These are phyloP conservation scores for Argentina anserina DNA, from an alignment of 306 rosid species.

Conservation along the genomic window DNA sequence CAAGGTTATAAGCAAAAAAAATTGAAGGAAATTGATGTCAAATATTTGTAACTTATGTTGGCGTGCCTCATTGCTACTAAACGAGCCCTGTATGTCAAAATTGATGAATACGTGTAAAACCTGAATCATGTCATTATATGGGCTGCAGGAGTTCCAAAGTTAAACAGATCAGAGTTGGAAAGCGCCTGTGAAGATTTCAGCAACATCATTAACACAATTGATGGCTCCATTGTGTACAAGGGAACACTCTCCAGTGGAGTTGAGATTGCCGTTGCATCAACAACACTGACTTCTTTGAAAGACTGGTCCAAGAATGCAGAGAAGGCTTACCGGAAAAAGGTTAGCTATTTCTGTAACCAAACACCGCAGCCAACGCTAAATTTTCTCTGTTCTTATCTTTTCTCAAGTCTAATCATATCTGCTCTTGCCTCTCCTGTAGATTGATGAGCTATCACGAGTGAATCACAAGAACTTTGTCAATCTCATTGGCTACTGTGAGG, in stretches of 20 bases:
- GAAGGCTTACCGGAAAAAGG: conserved; percentile 68
- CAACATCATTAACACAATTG: conserved; percentile 53
- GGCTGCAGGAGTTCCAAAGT: conserved; percentile 80
- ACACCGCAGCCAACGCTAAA: conserved; percentile 8
- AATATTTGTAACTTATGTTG: background rate
- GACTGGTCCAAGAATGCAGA: conserved; percentile 77
- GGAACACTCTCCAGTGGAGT: conserved; percentile 93
- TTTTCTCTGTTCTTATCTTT: background rate
- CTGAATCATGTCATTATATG: conserved; percentile 6
- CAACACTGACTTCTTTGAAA: conserved; percentile 41
- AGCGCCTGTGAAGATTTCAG: conserved; percentile 96
- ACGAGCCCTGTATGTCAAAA: background rate
- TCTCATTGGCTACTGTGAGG: conserved; percentile 91
- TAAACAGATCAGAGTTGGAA: conserved; percentile 74
- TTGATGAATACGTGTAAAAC: background rate
- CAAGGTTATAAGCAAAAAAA: background rate
- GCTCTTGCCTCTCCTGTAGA: conserved; percentile 42
- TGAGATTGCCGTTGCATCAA: conserved; percentile 87
- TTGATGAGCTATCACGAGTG: conserved; percentile 67
- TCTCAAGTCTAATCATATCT: background rate
- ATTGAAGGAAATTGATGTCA: background rate
- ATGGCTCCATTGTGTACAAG: conserved; percentile 56
- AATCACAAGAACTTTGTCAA: conserved; percentile 92
- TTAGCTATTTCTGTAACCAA: conserved; percentile 21
- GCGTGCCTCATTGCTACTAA: background rate